Conservation (phyloP, 345 rosid genomes). For the Excoecaria cochinchinensis region DNA sequence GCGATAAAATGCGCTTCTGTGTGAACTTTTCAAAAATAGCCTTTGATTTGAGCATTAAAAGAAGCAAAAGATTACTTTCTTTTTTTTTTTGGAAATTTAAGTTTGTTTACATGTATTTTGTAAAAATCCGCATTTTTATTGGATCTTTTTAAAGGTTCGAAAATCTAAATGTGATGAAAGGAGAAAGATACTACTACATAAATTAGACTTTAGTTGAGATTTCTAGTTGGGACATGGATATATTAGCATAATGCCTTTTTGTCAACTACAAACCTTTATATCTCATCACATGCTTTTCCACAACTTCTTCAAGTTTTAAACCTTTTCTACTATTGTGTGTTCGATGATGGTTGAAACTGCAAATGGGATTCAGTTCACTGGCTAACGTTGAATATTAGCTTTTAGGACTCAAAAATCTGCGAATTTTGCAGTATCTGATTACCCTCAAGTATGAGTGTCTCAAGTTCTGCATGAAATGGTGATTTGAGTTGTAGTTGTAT, state of each 20-base stretch:
- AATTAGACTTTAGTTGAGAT: background rate
- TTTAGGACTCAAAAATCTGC: background rate
- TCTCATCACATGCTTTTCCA: background rate
- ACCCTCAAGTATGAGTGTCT: background rate
- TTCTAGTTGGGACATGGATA: slow-evolving; percentile 3
- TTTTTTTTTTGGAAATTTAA: background rate
- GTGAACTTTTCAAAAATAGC: background rate
- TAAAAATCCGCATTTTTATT: background rate
- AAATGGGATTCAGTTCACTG: background rate
- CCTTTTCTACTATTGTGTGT: background rate
- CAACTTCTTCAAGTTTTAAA: background rate
- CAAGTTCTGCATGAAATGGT: background rate
- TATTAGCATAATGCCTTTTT: background rate
- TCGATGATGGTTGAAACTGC: slow-evolving; percentile 1
- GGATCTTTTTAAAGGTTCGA: background rate
- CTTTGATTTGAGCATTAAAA: background rate
- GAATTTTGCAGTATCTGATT: background rate
- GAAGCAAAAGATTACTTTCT: background rate
- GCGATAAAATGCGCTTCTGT: no score
- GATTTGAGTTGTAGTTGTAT: background rate
- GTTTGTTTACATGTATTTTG: background rate
- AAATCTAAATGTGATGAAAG: background rate
- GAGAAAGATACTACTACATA: background rate
- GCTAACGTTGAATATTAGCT: background rate
- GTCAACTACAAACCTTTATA: background rate